Percentiles rank a stretch among this genome's conserved stretches.
Conservation (phyloP, 1,284 basidiomycete species). For the Ustilago nuda region DNA sequence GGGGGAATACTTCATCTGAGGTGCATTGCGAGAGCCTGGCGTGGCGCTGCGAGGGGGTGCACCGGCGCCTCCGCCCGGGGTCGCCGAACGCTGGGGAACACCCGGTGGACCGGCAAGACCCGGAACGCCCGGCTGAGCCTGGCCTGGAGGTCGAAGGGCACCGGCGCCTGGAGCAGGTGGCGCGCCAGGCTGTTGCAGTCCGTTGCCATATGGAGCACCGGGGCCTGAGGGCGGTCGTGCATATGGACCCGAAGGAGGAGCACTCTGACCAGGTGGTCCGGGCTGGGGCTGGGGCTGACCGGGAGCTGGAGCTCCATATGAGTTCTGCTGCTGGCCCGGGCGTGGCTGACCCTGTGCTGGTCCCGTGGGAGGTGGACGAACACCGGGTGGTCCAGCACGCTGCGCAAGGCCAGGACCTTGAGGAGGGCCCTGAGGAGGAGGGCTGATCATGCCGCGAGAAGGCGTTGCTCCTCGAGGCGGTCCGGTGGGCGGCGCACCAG, state of each 20-base stretch:
- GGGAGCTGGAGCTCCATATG: conserved; percentile 24
- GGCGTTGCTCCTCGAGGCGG: conserved; percentile 61
- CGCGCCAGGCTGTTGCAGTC: conserved; percentile 26
- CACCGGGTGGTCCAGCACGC: conserved; percentile 38
- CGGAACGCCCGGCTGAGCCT: conserved; percentile 30
- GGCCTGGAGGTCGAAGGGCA: conserved; percentile 45
- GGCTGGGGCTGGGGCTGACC: conserved; percentile 43
- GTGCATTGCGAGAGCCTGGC: conserved; percentile 49
- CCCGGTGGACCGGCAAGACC: conserved; percentile 57
- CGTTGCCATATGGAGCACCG: conserved; percentile 38
- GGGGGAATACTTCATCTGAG: conserved; percentile 83
- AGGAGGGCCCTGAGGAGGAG: conserved; percentile 46
- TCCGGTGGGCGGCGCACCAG: conserved; percentile 63
- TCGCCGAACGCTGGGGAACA: conserved; percentile 69
- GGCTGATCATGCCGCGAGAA: conserved; percentile 70
- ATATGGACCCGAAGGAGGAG: conserved; percentile 44
- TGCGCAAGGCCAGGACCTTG: conserved; percentile 42
- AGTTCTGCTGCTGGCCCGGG: conserved; percentile 29
- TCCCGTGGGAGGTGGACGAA: conserved; percentile 37
- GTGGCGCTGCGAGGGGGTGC: conserved; percentile 59
- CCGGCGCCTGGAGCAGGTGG: conserved; percentile 30
- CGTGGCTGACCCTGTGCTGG: conserved; percentile 28
- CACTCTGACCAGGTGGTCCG: conserved; percentile 41
- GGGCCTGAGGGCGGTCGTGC: conserved; percentile 37
- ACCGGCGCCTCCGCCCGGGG: conserved; percentile 68